These are phyloP conservation scores for Cordyceps cateniannulata DNA, from an alignment of 2,329 filamentous ascomycete genomes.

Conservation along the genomic window DNA sequence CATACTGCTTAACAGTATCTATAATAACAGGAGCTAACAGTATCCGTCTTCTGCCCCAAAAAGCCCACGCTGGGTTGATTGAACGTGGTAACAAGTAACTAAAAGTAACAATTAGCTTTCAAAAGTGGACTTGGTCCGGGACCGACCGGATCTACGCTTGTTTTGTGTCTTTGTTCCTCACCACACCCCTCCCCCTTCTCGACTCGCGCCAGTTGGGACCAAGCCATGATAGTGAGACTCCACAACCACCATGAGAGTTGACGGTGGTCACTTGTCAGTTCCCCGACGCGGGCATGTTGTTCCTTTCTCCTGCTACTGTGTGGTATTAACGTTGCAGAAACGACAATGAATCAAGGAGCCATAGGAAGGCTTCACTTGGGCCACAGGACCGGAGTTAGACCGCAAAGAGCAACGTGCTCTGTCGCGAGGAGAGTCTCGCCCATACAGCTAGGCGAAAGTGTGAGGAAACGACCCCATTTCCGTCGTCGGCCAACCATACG, in stretches of 20 bases:
- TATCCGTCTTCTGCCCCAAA: too few relatives aligned
- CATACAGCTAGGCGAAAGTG: background rate
- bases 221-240: background rate
- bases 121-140: constrained; percentile 7
- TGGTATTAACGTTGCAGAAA: too few relatives aligned
- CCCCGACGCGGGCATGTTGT: background rate
- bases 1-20: too few relatives aligned
- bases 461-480: background rate
- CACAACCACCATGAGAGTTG: too few relatives aligned
- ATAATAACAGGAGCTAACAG: too few relatives aligned
- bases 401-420: background rate
- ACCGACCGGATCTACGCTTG: constrained; percentile 12
- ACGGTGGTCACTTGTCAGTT: background rate
- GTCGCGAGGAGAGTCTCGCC: background rate
- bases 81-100: too few relatives aligned
- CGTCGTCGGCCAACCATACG: constrained; percentile 2
- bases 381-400: background rate
- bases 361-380: background rate
- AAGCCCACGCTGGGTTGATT: too few relatives aligned
- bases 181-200: background rate
- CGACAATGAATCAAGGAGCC: too few relatives aligned
- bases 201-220: background rate
- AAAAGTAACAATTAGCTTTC: background rate
- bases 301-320: background rate
- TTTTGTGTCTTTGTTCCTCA: background rate